Base-by-base conservation (phyloP, 257 asterid species). In the Gentiana dahurica region DNA sequence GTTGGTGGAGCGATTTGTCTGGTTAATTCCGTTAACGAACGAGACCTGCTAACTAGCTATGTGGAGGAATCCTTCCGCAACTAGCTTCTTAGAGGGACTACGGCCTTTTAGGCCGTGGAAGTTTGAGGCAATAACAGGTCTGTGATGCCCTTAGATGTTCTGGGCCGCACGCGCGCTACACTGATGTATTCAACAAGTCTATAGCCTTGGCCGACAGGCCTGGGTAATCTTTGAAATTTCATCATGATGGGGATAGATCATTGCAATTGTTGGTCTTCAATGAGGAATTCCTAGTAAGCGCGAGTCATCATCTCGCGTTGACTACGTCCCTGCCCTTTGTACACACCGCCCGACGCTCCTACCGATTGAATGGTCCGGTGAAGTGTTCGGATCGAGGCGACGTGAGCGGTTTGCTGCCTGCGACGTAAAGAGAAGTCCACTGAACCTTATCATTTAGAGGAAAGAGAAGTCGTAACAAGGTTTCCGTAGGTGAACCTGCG, bases 131-230 rank as follows among this genome's bases (percentile, higher is more conserved):
- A 41, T 41, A 41, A 41, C 46, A 41, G 46, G 46, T 41, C 46
- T 41, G 46, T 41, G 46, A 41, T 41, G 46, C 46, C 46, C 46
- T 41, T 41, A 41, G 46, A 41, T 41, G 46, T 41, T 53, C 57
- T 53, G 57, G 66, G 66, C 61, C 55, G 55, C 74, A 69, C 65
- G 74, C 74, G 63, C 66, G 56, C 75, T 70, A 70, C 75, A 65
- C 75, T 65, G 68, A 65, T 70, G 68, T 70, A 70, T 70, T 70
- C 75, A 65, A 65, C 71, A 64, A 70, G 68, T 60, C 49, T 65
- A 65, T 70, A 70, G 71, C 68, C 75, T 70, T 70, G 75, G 75
- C 75, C 75, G 75, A 70, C 71, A 70, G 68, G 75, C 75, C 75
- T 58, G 62, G 71, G 75, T 65, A 70, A 70, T 65, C 71, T 65